These are phyloP conservation scores for Phytophthora aleatoria DNA, from an alignment of 352 stramenopile genomes.

Conservation along the genomic window DNA sequence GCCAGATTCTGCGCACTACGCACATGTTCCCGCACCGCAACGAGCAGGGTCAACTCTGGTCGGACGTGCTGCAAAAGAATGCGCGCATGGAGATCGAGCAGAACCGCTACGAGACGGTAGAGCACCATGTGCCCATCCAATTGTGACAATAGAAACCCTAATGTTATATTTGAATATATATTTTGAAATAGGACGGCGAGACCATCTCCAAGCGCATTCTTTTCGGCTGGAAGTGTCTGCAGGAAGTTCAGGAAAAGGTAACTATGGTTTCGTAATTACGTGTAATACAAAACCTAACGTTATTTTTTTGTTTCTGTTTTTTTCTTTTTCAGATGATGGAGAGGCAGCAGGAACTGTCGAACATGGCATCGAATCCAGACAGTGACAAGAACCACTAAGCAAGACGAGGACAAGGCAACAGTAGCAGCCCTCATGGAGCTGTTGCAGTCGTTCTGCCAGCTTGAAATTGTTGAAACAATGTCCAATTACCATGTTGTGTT, in stretches of 20 bases:
- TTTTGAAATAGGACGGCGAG: constrained; percentile 57
- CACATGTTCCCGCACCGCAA: constrained; percentile 78
- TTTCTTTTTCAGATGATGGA: constrained; percentile 44
- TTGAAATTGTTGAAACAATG: constrained; percentile 1
- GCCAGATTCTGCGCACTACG: constrained; percentile 77
- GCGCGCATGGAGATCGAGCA: constrained; percentile 83
- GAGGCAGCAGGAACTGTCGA: constrained; percentile 48
- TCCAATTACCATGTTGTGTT: too few species aligned
- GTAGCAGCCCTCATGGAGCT: background rate
- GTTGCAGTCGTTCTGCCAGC: background rate
- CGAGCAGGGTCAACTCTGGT: constrained; percentile 74
- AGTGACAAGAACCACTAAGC: constrained; percentile 31
- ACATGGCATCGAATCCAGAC: constrained; percentile 7
- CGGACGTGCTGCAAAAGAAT: constrained; percentile 68
- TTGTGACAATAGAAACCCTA: constrained; percentile 21
- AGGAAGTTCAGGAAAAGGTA: constrained; percentile 81
- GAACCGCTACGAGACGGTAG: constrained; percentile 72
- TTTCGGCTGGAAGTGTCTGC: constrained; percentile 76
- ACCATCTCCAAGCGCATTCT: constrained; percentile 81
- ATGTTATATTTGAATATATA: constrained; percentile 15
- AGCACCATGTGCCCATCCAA: background rate
- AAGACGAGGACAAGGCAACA: background rate
- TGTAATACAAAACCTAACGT: background rate
- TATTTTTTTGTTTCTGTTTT: background rate
- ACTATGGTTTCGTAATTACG: background rate